phyloP scores from a whole-genome alignment of 169 alveolate genomes.

The Plasmodium gonderi region DNA sequence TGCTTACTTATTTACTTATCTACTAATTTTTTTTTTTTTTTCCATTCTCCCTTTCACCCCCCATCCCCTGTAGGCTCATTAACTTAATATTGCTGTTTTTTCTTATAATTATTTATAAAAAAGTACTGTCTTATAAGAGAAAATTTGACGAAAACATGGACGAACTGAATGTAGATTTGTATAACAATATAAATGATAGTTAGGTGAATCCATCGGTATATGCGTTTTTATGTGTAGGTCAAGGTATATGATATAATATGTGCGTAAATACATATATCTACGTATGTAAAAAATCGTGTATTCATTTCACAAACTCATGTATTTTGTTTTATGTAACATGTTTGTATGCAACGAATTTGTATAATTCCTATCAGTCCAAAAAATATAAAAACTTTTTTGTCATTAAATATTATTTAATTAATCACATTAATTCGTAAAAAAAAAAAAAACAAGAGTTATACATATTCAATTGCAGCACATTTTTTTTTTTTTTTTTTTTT shows the following conservation, averaged over 20 bases:
- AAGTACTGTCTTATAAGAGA: constrained; percentile 57
- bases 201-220: not conserved
- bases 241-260: not conserved
- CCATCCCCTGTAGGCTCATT: constrained; percentile 24
- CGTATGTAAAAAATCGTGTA: not conserved
- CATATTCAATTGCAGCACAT: not conserved
- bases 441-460: not conserved
- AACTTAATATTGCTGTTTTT: constrained; percentile 56
- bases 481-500: not conserved
- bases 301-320: not conserved
- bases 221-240: not conserved
- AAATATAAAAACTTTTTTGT: not conserved
- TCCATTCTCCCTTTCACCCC: not conserved
- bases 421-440: not conserved
- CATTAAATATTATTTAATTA: not conserved
- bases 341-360: not conserved
- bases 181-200: constrained; percentile 51
- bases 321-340: constrained; percentile 3
- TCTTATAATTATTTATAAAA: constrained; percentile 54
- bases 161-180: constrained; percentile 52
- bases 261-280: not conserved
- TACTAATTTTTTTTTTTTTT: not conserved
- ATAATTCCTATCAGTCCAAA: not conserved
- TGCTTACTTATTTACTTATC: not conserved
- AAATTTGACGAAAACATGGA: constrained; percentile 47